These are phyloP conservation scores for Cryptococcus sp. DNA, from an alignment of 1,284 basidiomycete species.

Conservation along the genomic window DNA sequence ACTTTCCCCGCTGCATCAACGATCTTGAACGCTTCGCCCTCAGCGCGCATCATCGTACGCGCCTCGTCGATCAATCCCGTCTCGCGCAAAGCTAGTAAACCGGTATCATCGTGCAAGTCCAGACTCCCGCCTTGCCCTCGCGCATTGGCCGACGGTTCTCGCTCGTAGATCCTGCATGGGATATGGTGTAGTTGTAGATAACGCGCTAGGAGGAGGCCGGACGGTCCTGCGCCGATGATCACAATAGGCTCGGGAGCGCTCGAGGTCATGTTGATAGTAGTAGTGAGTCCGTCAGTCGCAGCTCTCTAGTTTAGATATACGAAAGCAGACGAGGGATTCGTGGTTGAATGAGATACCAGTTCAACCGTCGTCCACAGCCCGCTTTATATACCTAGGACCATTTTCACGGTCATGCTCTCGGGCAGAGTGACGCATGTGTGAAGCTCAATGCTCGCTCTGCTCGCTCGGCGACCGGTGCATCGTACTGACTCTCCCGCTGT, in stretches of 20 bases:
- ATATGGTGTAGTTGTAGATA: slow-evolving; percentile 49
- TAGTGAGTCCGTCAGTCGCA: background rate
- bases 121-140: slow-evolving; percentile 55
- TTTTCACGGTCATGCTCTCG: too few species aligned
- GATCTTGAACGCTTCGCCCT: slow-evolving; percentile 24
- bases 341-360: too few species aligned
- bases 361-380: too few species aligned
- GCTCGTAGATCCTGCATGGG: slow-evolving; percentile 50
- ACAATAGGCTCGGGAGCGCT: slow-evolving; percentile 1
- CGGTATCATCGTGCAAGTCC: slow-evolving; percentile 54
- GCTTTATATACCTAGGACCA: too few species aligned
- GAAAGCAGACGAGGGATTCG: too few species aligned
- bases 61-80: slow-evolving; percentile 40
- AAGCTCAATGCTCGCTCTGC: too few species aligned
- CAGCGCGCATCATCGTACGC: slow-evolving; percentile 8
- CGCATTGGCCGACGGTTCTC: slow-evolving; percentile 38
- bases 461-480: too few species aligned
- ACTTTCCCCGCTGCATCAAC: slow-evolving; percentile 20
- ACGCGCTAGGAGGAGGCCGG: slow-evolving; percentile 53
- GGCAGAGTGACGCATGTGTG: too few species aligned
- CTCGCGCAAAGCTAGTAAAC: slow-evolving; percentile 41
- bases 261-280: background rate
- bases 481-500: too few species aligned
- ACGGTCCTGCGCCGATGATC: slow-evolving; percentile 54
- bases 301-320: too few species aligned